A percentile compares a stretch with the other conserved stretches of the same genome.
These are phyloP conservation scores for Globisporangium megalacanthum DNA, from an alignment of 352 stramenopile species.

Conservation along the genomic window DNA sequence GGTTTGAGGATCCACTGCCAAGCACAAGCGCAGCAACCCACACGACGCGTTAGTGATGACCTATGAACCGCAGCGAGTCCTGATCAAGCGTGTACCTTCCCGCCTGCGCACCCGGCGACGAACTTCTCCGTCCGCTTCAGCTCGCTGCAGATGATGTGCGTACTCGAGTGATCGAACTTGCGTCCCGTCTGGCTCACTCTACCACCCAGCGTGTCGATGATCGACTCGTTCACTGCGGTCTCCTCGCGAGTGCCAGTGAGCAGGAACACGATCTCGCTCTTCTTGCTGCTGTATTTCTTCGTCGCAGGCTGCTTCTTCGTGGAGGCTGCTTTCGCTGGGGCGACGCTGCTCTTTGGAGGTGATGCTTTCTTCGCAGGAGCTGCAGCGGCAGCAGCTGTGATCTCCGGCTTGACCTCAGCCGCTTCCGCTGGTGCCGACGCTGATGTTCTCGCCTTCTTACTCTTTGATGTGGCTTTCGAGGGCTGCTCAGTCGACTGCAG, in stretches of 20 bases:
- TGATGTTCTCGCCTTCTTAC: slow-evolving; percentile 9
- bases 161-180: slow-evolving; percentile 64
- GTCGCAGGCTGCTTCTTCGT: slow-evolving; percentile 7
- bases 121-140: slow-evolving; percentile 88
- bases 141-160: slow-evolving; percentile 85
- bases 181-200: slow-evolving; percentile 58
- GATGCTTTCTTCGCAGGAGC: slow-evolving; percentile 3
- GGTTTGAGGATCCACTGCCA: slow-evolving; percentile 81
- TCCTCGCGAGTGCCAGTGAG: slow-evolving; percentile 75
- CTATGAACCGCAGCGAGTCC: not conserved
- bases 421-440: not conserved
- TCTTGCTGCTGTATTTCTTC: slow-evolving; percentile 1
- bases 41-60: not conserved
- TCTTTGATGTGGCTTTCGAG: slow-evolving; percentile 13
- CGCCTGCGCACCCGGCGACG: slow-evolving; percentile 67
- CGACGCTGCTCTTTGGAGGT: slow-evolving; percentile 8
- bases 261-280: slow-evolving; percentile 38
- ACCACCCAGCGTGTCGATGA: slow-evolving; percentile 61
- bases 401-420: slow-evolving; percentile 6
- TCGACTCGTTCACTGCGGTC: slow-evolving; percentile 64
- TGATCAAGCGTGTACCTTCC: slow-evolving; percentile 48
- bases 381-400: not conserved
- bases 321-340: slow-evolving; percentile 8
- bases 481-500: not conserved
- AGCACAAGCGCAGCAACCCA: not conserved